phyloP scores from a whole-genome alignment of 83 land plant genomes.

The Diphasiastrum complanatum region DNA sequence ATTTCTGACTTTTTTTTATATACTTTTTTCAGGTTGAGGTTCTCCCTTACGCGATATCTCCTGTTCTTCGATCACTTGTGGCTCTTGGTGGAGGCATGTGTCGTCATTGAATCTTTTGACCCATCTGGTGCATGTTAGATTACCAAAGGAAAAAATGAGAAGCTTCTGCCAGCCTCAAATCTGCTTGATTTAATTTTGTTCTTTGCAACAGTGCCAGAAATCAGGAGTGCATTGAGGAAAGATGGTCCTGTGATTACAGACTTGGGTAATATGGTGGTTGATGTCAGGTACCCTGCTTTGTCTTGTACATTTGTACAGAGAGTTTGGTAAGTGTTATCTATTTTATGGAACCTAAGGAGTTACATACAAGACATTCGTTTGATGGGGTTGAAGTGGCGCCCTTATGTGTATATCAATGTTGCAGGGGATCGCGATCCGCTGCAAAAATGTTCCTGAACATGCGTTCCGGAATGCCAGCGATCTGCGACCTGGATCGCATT shows the following conservation, averaged over 20 bases:
- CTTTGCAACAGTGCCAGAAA: constrained; percentile 40
- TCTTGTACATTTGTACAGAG: no score
- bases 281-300: constrained; percentile 38
- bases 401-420: no score
- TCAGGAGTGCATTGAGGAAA: constrained; percentile 48
- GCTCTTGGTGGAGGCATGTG: constrained; percentile 44
- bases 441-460: no score
- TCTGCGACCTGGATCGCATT: no score
- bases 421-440: no score
- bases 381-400: no score
- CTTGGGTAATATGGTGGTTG: constrained; percentile 59
- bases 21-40: constrained; percentile 47
- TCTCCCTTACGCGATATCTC: constrained; percentile 48
- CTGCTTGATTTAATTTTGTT: no score
- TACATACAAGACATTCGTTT: no score
- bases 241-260: constrained; percentile 65
- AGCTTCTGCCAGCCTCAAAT: no score
- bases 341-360: neutral
- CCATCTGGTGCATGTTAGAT: neutral
- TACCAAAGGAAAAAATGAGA: neutral
- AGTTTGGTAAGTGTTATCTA: neutral
- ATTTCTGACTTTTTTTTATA: no score
- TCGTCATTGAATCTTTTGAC: neutral
- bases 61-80: constrained; percentile 49
- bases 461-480: no score